phyloP scores from a whole-genome alignment of 108 stramenopile genomes.

The Fragilaria radians region DNA sequence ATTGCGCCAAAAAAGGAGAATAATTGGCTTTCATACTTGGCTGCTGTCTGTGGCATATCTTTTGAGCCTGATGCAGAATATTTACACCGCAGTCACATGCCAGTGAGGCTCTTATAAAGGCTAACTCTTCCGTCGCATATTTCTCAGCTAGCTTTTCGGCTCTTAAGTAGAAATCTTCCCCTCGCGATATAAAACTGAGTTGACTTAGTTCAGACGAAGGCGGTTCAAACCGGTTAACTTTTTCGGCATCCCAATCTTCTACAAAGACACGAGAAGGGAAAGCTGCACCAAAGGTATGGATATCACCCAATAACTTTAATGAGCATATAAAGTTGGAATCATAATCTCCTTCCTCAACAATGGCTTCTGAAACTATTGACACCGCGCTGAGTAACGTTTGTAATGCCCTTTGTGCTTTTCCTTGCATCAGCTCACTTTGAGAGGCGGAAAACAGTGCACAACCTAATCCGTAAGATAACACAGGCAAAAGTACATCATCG shows the following conservation, averaged over 20 bases:
- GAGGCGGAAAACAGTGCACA: slow-evolving; percentile 41
- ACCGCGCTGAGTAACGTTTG: slow-evolving; percentile 28
- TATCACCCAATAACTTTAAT: slow-evolving; percentile 63
- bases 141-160: slow-evolving; percentile 15
- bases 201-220: slow-evolving; percentile 10
- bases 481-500: slow-evolving; percentile 11
- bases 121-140: slow-evolving; percentile 2
- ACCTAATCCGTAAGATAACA: slow-evolving; percentile 47
- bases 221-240: neutral
- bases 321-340: slow-evolving; percentile 23
- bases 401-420: slow-evolving; percentile 55
- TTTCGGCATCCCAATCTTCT: slow-evolving; percentile 13
- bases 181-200: slow-evolving; percentile 34
- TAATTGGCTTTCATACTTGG: slow-evolving; percentile 4
- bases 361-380: slow-evolving; percentile 9
- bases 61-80: slow-evolving; percentile 51
- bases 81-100: slow-evolving; percentile 48
- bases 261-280: slow-evolving; percentile 52
- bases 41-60: slow-evolving; percentile 21
- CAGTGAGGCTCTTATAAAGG: slow-evolving; percentile 26
- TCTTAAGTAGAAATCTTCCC: slow-evolving; percentile 36
- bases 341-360: neutral
- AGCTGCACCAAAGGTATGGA: slow-evolving; percentile 52
- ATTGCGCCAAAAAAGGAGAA: neutral
- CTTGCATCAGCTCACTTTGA: slow-evolving; percentile 42